Evolutionary conservation across 352 stramenopile species (phyloP), one percentile per base, ranked within the genome.

Genomic region (Thraustochytrium aureum): DNA sequence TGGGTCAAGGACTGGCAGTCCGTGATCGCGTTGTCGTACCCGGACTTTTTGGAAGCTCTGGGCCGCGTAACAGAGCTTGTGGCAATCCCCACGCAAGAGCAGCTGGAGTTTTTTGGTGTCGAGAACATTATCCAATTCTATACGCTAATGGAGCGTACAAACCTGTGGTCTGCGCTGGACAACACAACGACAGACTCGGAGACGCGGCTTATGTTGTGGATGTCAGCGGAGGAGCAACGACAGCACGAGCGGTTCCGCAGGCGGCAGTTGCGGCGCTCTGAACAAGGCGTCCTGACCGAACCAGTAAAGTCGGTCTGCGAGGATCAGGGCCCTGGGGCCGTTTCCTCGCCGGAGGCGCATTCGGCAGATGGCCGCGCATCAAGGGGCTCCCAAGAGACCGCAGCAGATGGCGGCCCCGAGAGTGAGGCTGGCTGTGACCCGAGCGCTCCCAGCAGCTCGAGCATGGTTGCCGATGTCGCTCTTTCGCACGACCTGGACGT

Each of bases 51-150:
- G 1, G 69, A 79, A 38, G 69, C 69, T 20, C 56, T 79, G 17
- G 69, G 69, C 0, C 50, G 69, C 30, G 69, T 79, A 1, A 50
- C 69, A 17, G 69, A 79, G 41, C 69, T 79, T 20, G 54, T 79
- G 1, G 54, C 30, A 6, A 42, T 79, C 1, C 69, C 69, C 37
- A 79, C 69, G 0, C 20, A 20, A 14, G 69, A 62, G 6, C 69
- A 79, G 30, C 69, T 79, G 7, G 50, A n/a, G 17, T 79, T 79
- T 37, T 79, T 79, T 42, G 69, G 69, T n/a, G 69, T 79, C 10
- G 69, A 79, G 37, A 67, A 69, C 56, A 79, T 79, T 42, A 52
- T 79, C 12, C 17, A 79, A 52, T 79, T 79, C 35, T 79, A 79
- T 38, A 33, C 69, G 7, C 69, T 79, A 32, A 79, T 79, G 69